Percentiles rank a stretch among this genome's conserved stretches.
Conservation (phyloP, 371 early-diverging fungal genomes). For the Mucor indicus region DNA sequence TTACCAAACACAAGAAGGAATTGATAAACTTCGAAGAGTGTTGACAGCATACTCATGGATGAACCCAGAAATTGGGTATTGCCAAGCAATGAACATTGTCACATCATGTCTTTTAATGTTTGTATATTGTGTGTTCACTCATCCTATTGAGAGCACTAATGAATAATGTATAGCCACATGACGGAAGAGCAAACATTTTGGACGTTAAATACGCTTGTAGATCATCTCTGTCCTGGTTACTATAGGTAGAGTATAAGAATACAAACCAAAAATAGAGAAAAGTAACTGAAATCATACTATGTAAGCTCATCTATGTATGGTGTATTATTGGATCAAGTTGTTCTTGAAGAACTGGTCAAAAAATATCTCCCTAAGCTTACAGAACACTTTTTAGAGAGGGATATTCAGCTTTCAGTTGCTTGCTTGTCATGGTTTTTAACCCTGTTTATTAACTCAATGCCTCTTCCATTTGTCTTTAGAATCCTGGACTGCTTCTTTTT, state of each 20-base stretch:
- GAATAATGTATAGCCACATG: slow-evolving; percentile 58
- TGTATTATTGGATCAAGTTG: slow-evolving; percentile 92
- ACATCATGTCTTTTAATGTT: slow-evolving; percentile 89
- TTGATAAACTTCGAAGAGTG: slow-evolving; percentile 86
- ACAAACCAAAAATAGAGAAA: too few species aligned
- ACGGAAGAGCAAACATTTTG: slow-evolving; percentile 97
- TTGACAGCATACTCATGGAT: slow-evolving; percentile 84
- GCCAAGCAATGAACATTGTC: slow-evolving; percentile 99
- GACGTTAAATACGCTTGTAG: slow-evolving; percentile 86
- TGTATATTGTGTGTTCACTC: neutral
- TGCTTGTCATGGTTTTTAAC: slow-evolving; percentile 96
- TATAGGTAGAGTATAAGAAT: slow-evolving; percentile 57
- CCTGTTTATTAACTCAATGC: slow-evolving; percentile 91
- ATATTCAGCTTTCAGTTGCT: slow-evolving; percentile 93
- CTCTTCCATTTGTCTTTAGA: slow-evolving; percentile 81
- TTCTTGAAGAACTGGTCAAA: slow-evolving; percentile 85
- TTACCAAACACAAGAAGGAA: slow-evolving; percentile 90
- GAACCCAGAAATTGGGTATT: slow-evolving; percentile 93
- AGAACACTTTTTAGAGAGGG: slow-evolving; percentile 73
- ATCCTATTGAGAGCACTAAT: neutral
- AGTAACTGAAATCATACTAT: neutral
- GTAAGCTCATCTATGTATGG: slow-evolving; percentile 95
- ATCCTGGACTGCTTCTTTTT: slow-evolving; percentile 92
- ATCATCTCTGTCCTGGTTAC: slow-evolving; percentile 89
- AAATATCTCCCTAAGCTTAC: slow-evolving; percentile 73